Base-by-base conservation (phyloP, 1,139 yeast genomes). In the Suhomyces bolitotheri region DNA sequence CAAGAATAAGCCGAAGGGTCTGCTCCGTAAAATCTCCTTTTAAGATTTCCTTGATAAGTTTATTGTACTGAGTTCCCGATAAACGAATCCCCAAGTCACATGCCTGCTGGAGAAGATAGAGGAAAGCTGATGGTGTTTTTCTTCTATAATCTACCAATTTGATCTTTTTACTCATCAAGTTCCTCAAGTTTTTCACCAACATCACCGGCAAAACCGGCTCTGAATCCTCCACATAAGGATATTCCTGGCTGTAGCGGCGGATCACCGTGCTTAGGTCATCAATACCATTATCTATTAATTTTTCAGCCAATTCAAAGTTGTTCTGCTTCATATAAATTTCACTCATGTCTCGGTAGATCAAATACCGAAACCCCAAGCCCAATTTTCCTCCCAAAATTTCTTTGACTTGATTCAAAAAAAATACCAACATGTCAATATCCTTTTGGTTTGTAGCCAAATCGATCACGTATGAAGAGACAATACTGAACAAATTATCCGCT, bases 391-490 rank as follows among this genome's bases (percentile, higher is more conserved):
- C 58, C 25, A 65, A 44, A 12, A 43, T 46, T 4, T 24, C 30
- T 30, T 52, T 54, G 32, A 66, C 49, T 35, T 63, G 65, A 28
- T 52, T 50, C 35, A 66, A 53, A 34, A 64, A 64, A 21, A 46
- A 46, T 15, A 60, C 58, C 32, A 65, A 46, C 9, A 64, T 41
- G 17, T 57, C 53, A 22, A 50, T 49, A 31, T 55, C 56, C 13
- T 48, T 50, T 16, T 44, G 41, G 12, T 39, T 40, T 1, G 45
- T 41, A 11, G 45, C 45, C 3, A 54, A 50, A 5, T 54, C 48
- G 13, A 41, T 37, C 5, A 58, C 54, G 40, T 57, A 64, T 3
- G 42, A 32, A 1, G 62, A 49, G 1, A 62, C 60, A 12, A 63
- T 56, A 12, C 43, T 43, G 38, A 63, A 57, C 16, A 66, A 45